Base-by-base conservation (phyloP, 2,329 filamentous ascomycete genomes). In the Volutella citrinella region DNA sequence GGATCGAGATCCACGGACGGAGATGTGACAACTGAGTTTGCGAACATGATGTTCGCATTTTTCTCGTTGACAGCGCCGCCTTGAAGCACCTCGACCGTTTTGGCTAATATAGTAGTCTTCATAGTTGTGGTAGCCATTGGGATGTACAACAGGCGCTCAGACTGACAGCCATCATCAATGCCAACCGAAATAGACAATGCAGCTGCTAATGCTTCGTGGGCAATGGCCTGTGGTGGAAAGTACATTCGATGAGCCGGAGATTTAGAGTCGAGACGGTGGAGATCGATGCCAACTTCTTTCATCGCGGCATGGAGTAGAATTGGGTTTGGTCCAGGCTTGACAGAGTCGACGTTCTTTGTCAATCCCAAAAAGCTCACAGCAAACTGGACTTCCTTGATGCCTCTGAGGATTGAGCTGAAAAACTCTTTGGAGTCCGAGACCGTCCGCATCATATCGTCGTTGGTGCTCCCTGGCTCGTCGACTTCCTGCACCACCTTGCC, bases 211-310 rank as follows among this genome's bases (percentile, higher is more conserved):
- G 90, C 93, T 68, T 98, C 91, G 59, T 98, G 93, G 10, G 93
- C 93, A 52, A 96, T 82, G 56, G 96, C 93, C 42, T 88, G 84
- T 15, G 84, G 80, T 4, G 90, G 87, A 56, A 98, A 98, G 63
- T 98, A 97, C 93, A 97, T 98, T 44, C 93, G 82, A 69, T 98
- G 93, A 0, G 91, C 89, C 1, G 93, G 89, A 12, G 90, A 95
- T 52, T 87, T 91, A 25, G 87, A 84, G 57, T 98, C 91, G 34
- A 98, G 75, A 15, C 91, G 82, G 57, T 97, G 84, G 24, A 98
- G 69, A 56, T 98, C 93, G 56, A 98, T 77, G 40, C 91, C 91
- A 25, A 98, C 80, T 59, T 98, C 94, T 60, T 98, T 97, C 77
- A 95, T 95, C 7, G 91, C 89, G 27, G 90, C 76, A 54, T 91